Conservation (phyloP, 129 eudicot species). For the Pittosporum tobira region DNA sequence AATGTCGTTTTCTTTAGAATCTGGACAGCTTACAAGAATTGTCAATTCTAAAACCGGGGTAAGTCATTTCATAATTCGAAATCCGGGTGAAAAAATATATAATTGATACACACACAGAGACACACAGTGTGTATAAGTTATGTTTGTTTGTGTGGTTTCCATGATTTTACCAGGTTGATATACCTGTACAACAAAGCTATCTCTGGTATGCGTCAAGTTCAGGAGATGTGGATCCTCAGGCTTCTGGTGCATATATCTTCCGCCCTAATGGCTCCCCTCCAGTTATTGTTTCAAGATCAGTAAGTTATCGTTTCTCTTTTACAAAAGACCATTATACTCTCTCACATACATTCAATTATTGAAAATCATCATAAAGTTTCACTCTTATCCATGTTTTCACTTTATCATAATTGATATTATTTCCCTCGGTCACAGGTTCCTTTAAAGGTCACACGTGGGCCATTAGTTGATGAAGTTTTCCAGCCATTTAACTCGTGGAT, state of each 20-base stretch:
- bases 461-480: slow-evolving; percentile 83
- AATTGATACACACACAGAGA: no score
- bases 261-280: slow-evolving; percentile 68
- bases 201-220: slow-evolving; percentile 62
- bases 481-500: slow-evolving; percentile 84
- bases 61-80: slow-evolving; percentile 7
- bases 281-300: slow-evolving; percentile 47
- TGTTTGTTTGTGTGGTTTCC: not conserved
- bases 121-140: not conserved
- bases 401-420: slow-evolving; percentile 8
- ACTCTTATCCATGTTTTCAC: not conserved
- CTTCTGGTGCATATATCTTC: slow-evolving; percentile 88
- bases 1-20: slow-evolving; percentile 57
- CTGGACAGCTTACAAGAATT: slow-evolving; percentile 66
- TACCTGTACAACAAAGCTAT: slow-evolving; percentile 82
- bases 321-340: not conserved
- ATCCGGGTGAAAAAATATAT: no score
- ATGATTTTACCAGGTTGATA: slow-evolving; percentile 46
- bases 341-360: not conserved
- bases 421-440: slow-evolving; percentile 48
- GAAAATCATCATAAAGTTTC: not conserved
- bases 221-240: slow-evolving; percentile 46
- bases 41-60: slow-evolving; percentile 59
- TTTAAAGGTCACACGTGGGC: slow-evolving; percentile 59
- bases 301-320: slow-evolving; percentile 19